These are phyloP conservation scores for Botrytis cinerea DNA, from an alignment of 2,329 filamentous ascomycete genomes.

Conservation along the genomic window DNA sequence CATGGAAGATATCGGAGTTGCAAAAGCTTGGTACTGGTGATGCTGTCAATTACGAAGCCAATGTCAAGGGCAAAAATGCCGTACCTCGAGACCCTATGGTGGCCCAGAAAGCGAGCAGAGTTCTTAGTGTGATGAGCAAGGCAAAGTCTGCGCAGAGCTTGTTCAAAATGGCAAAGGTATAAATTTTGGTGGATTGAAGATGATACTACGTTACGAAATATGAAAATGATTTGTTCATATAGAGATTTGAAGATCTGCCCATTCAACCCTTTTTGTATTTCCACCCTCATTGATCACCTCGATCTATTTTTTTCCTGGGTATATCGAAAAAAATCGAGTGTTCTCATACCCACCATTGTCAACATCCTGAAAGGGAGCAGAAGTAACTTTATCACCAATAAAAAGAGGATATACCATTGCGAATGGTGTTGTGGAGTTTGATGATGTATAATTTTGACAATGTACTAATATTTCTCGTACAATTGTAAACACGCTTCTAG, in stretches of 20 bases:
- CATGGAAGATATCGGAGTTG: background rate
- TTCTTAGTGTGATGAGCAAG: background rate
- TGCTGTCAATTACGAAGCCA: background rate
- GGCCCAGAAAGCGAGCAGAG: background rate
- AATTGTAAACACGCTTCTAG: background rate
- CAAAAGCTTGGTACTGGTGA: background rate
- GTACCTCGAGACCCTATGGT: background rate
- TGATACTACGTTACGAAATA: background rate
- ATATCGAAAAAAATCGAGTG: background rate
- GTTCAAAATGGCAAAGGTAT: background rate
- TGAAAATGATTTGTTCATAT: background rate
- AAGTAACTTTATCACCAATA: background rate
- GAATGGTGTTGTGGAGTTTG: background rate
- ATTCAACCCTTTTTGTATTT: background rate
- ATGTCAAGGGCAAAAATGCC: background rate
- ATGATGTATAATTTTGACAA: background rate
- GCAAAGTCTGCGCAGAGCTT: background rate
- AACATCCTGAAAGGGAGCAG: background rate
- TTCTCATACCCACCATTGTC: background rate
- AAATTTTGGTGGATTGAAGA: background rate
- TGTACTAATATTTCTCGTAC: background rate
- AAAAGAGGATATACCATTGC: background rate
- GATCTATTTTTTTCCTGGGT: background rate
- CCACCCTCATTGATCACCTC: background rate
- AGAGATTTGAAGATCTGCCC: background rate